phyloP scores from a whole-genome alignment of 306 rosid species.

The Alnus rubra region DNA sequence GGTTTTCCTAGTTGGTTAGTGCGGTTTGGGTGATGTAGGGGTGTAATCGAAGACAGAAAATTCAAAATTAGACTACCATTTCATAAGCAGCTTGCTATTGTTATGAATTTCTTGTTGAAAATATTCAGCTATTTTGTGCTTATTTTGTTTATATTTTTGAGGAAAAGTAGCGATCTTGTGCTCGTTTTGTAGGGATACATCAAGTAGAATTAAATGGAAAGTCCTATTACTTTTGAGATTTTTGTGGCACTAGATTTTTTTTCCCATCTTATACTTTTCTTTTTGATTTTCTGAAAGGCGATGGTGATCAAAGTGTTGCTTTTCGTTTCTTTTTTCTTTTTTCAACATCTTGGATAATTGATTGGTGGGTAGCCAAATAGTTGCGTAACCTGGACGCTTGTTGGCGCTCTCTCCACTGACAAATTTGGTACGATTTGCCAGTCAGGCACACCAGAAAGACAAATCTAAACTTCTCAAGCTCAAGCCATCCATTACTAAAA shows the following conservation, averaged over 20 bases:
- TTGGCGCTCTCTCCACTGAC: slow-evolving; percentile 8
- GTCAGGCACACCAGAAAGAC: not conserved
- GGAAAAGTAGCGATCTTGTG: slow-evolving; percentile 13
- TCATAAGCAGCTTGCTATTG: slow-evolving; percentile 9
- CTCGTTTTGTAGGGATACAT: slow-evolving; percentile 40
- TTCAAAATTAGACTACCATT: not conserved
- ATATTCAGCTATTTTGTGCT: not conserved
- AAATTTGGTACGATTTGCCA: not conserved
- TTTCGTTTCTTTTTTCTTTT: slow-evolving; percentile 18
- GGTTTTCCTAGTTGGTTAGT: too few species aligned
- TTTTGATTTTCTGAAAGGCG: slow-evolving; percentile 19
- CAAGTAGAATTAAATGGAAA: slow-evolving; percentile 37
- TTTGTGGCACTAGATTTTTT: slow-evolving; percentile 32
- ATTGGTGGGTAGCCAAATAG: not conserved
- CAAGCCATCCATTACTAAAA: not conserved
- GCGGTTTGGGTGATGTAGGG: too few species aligned
- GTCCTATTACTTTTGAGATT: slow-evolving; percentile 46
- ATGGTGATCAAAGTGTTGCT: slow-evolving; percentile 23
- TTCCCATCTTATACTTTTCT: slow-evolving; percentile 10
- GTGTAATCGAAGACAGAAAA: too few species aligned
- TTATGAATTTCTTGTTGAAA: slow-evolving; percentile 18
- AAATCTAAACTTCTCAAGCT: not conserved
- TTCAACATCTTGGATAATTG: not conserved
- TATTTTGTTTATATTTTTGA: too few species aligned
- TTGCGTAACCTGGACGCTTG: slow-evolving; percentile 29